Base-by-base conservation (phyloP, 2,329 filamentous ascomycete species). In the Colletotrichum filicis region DNA sequence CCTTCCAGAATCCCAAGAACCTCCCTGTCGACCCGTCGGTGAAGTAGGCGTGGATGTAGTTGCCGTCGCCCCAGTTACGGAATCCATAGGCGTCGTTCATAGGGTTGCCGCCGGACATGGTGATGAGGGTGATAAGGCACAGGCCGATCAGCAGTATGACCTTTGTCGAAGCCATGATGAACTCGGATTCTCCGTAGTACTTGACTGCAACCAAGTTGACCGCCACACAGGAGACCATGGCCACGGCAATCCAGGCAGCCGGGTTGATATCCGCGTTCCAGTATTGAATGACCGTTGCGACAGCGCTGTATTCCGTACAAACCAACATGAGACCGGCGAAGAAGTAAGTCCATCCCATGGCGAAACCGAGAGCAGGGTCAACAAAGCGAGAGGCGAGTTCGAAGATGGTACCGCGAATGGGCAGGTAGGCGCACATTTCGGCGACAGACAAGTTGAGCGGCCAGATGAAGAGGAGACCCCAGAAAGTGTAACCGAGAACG, bases 101-200 rank as follows among this genome's bases (percentile, higher is more conserved):
- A 1, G 92, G 92, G 76, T 93, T 93, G 11, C 90, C 92, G 22
- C 92, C 92, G 19, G 92, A 82, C 91, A 93, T 93, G 73, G 88
- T 89, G 78, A 94, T 85, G 79, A 94, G 90, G 4, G 92, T 93
- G 80, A 90, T 90, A 77, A 87, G 79, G 73, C 92, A 87, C 66
- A 93, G 83, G 2, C 88, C 89, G 68, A 92, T 75, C 24, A 86
- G 79, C n/a, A 85, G 79, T 26, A 85, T 73, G 52, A 86, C 90
- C 76, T 86, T 86, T 70, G 82, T 81, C 1, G 83, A 93, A 66
- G 92, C 88, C 77, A 94, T 84, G 79, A 94, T 75, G 77, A 86
- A 86, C 73, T 86, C 84, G 22, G 83, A 80, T 74, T 85, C 84
- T 60, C 84, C 84, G 68, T 85, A 86, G 75, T 79, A 80, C 79